Percentiles rank a stretch among this genome's conserved stretches.
These are phyloP conservation scores for Backusella luteola DNA, from an alignment of 192 early-diverging fungal genomes.

Conservation along the genomic window DNA sequence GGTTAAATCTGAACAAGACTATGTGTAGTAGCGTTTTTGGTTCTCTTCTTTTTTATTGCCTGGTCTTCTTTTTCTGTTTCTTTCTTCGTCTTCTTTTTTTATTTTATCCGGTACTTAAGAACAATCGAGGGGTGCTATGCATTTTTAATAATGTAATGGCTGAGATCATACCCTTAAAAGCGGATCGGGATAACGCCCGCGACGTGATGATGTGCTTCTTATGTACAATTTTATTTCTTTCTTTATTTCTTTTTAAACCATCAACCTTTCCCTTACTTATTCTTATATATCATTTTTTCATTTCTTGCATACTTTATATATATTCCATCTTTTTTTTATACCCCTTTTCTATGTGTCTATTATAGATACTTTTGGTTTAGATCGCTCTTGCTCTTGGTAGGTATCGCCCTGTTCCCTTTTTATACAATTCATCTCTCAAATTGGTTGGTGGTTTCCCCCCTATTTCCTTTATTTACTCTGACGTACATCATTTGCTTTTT, in stretches of 20 bases:
- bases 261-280: not conserved
- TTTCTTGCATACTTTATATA: not conserved
- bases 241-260: not conserved
- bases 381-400: not conserved
- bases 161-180: slow-evolving; percentile 44
- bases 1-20: not conserved
- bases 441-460: not conserved
- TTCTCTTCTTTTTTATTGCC: not conserved
- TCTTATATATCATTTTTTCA: not conserved
- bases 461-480: not conserved
- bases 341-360: not conserved
- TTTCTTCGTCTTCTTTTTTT: not conserved
- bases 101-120: slow-evolving; percentile 6
- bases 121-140: slow-evolving; percentile 26
- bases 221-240: not conserved
- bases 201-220: slow-evolving; percentile 21
- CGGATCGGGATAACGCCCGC: slow-evolving; percentile 40
- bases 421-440: not conserved
- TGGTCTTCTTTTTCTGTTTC: not conserved
- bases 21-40: not conserved
- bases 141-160: slow-evolving; percentile 16
- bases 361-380: not conserved
- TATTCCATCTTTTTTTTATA: not conserved
- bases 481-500: not conserved
- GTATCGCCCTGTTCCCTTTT: not conserved